phyloP scores from a whole-genome alignment of 2,329 filamentous ascomycete species.

The Ambrosiella cleistominuta region DNA sequence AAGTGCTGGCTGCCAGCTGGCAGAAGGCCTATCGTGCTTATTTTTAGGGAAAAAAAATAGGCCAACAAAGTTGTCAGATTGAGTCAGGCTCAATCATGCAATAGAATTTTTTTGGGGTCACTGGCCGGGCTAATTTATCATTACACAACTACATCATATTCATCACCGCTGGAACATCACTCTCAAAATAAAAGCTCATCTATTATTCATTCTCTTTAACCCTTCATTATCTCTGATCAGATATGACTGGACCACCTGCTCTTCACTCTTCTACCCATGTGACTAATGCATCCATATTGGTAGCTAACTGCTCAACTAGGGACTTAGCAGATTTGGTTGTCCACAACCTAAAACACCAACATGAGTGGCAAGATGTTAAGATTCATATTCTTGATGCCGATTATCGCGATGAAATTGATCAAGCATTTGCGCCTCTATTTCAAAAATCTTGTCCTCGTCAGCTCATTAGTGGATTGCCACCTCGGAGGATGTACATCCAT shows the following conservation, averaged over 20 bases:
- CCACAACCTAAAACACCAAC: slow-evolving; percentile 57
- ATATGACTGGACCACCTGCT: neutral
- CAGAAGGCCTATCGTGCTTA: neutral
- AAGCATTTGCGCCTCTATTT: slow-evolving; percentile 3
- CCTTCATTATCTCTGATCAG: neutral
- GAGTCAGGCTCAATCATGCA: too few relatives aligned
- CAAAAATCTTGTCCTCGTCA: slow-evolving; percentile 26
- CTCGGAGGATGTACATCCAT: slow-evolving; percentile 56
- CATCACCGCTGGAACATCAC: too few relatives aligned
- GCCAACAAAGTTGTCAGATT: too few relatives aligned
- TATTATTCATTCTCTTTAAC: too few relatives aligned
- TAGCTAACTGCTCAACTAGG: slow-evolving; percentile 6
- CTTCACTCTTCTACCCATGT: neutral
- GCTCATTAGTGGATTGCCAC: slow-evolving; percentile 55
- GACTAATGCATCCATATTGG: neutral
- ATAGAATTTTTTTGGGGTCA: too few relatives aligned
- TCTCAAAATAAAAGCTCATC: too few relatives aligned
- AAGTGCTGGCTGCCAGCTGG: neutral
- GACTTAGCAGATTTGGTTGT: slow-evolving; percentile 31
- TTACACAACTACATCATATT: too few relatives aligned
- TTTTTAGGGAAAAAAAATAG: too few relatives aligned
- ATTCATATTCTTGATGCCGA: slow-evolving; percentile 27
- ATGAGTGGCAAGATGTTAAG: slow-evolving; percentile 51
- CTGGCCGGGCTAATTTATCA: too few relatives aligned
- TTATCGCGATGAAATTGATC: slow-evolving; percentile 1